These are phyloP conservation scores for Vanrija pseudolonga DNA, from an alignment of 1,284 basidiomycete genomes.

Conservation along the genomic window DNA sequence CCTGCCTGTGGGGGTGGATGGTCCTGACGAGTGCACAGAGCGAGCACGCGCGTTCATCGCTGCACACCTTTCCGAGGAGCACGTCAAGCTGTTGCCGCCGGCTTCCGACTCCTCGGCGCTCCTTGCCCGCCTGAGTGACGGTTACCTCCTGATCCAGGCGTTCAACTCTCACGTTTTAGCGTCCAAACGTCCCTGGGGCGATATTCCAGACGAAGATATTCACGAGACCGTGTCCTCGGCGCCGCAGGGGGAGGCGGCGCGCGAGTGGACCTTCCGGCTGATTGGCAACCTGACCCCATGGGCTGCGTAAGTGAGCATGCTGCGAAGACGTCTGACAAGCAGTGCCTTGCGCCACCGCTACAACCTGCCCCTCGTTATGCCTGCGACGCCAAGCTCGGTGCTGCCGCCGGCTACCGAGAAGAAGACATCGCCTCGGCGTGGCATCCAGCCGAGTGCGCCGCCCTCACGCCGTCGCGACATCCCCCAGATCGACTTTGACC, in stretches of 20 bases:
- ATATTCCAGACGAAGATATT: constrained; percentile 43
- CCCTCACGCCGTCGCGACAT: not conserved
- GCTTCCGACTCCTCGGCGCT: not conserved
- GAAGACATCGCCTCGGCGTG: not conserved
- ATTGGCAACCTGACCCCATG: constrained; percentile 45
- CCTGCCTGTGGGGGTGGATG: not conserved
- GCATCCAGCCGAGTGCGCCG: not conserved
- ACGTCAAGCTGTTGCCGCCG: constrained; percentile 27
- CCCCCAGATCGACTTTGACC: constrained; percentile 37
- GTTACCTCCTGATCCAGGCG: constrained; percentile 41
- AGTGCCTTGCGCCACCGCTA: constrained; percentile 45
- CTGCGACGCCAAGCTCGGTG: constrained; percentile 8
- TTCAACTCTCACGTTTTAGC: constrained; percentile 34
- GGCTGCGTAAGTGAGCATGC: constrained; percentile 40
- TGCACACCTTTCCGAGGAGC: constrained; percentile 28
- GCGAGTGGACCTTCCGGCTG: constrained; percentile 46
- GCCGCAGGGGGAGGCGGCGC: constrained; percentile 15
- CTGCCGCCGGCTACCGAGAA: not conserved
- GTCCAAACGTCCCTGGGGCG: constrained; percentile 44
- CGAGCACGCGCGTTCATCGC: constrained; percentile 37
- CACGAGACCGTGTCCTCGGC: constrained; percentile 35
- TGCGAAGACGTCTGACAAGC: not conserved
- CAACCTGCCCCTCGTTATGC: constrained; percentile 35
- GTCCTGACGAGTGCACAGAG: constrained; percentile 14
- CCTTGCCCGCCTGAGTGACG: constrained; percentile 32